Conservation (phyloP, 805 yeast species). For the Saturnispora ahearnii region DNA sequence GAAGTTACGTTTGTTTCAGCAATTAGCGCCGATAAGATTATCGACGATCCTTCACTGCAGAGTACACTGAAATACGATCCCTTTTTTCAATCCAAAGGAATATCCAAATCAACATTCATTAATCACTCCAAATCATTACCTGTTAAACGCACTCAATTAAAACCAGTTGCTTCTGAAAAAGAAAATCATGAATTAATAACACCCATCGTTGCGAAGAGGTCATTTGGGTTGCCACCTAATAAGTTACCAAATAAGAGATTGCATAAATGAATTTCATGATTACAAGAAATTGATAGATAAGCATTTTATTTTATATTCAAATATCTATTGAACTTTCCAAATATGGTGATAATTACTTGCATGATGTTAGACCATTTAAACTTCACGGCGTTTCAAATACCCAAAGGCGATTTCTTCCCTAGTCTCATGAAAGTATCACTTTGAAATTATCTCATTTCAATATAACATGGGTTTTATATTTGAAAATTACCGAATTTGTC, state of each 20-base stretch:
- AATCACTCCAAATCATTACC: slow-evolving; percentile 66
- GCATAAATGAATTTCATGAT: slow-evolving; percentile 11
- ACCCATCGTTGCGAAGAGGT: slow-evolving; percentile 13
- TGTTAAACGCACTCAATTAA: slow-evolving; percentile 34
- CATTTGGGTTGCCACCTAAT: slow-evolving; percentile 20
- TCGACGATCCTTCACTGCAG: slow-evolving; percentile 32
- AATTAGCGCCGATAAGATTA: slow-evolving; percentile 50
- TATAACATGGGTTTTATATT: not conserved
- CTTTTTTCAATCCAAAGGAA: slow-evolving; percentile 46
- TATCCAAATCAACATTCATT: slow-evolving; percentile 39
- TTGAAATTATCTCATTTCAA: not conserved
- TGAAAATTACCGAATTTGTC: not conserved
- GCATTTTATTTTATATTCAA: not conserved
- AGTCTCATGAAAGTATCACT: not conserved
- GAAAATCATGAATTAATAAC: not conserved
- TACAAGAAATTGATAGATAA: not conserved
- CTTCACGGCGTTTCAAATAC: too few relatives aligned
- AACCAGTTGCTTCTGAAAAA: not conserved
- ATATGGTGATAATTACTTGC: not conserved
- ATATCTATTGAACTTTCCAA: not conserved
- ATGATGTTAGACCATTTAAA: too few relatives aligned
- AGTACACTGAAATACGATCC: slow-evolving; percentile 43
- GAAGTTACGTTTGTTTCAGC: slow-evolving; percentile 49
- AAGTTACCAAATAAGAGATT: slow-evolving; percentile 18
- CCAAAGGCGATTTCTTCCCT: too few relatives aligned